Conservation (phyloP, 2,329 filamentous ascomycete genomes). For the Pseudodiploospora longispora region DNA sequence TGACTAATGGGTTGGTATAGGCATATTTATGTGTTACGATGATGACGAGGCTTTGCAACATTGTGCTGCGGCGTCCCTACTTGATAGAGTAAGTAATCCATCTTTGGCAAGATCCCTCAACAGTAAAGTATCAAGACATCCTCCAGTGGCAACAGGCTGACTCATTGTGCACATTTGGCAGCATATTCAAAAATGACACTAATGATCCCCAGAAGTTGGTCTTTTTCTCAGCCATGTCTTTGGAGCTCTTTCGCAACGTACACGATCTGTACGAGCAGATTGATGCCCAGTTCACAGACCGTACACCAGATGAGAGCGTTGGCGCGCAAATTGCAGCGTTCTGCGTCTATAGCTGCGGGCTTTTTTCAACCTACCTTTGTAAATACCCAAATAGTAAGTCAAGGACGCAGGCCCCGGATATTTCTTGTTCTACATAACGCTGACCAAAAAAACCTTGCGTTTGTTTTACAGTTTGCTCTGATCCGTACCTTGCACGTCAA, state of each 20-base stretch:
- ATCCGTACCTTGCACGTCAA: slow-evolving; percentile 28
- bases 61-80: slow-evolving; percentile 47
- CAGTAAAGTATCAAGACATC: no score
- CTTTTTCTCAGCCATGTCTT: slow-evolving; percentile 37
- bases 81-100: slow-evolving; percentile 35
- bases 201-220: slow-evolving; percentile 27
- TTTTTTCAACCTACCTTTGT: slow-evolving; percentile 43
- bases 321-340: slow-evolving; percentile 49
- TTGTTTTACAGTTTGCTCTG: slow-evolving; percentile 31
- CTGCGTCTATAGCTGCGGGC: slow-evolving; percentile 46
- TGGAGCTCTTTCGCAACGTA: slow-evolving; percentile 42
- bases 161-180: slow-evolving; percentile 15
- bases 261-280: slow-evolving; percentile 40
- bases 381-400: slow-evolving; percentile 41
- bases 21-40: slow-evolving; percentile 49
- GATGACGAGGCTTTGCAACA: slow-evolving; percentile 47
- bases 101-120: no score
- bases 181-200: slow-evolving; percentile 34
- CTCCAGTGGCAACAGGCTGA: not conserved
- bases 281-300: slow-evolving; percentile 40
- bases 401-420: not conserved
- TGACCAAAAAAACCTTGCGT: no score
- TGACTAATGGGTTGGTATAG: slow-evolving; percentile 18
- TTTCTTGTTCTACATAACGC: no score
- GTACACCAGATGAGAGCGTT: slow-evolving; percentile 38